Conservation (phyloP, 177 flowering plant species). For the Telopea speciosissima region DNA sequence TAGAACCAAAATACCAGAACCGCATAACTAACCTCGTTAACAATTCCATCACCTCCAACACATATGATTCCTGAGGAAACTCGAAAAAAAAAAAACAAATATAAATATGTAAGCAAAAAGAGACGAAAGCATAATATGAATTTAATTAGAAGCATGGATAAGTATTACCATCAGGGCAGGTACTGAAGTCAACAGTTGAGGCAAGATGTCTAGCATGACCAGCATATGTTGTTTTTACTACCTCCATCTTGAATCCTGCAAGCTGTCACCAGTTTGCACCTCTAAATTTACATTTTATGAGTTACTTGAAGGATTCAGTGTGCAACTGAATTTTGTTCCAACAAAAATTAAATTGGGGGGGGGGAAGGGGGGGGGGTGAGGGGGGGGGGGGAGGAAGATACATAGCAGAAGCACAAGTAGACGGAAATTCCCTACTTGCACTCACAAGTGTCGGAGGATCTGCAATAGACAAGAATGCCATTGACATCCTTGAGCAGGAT, state of each 20-base stretch:
- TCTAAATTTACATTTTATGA: not conserved
- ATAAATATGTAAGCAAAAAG: not conserved
- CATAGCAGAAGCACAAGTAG: too few relatives aligned
- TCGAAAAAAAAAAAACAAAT: constrained; percentile 3
- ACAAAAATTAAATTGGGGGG: too few relatives aligned
- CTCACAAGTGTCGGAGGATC: too few relatives aligned
- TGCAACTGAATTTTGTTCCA: too few relatives aligned
- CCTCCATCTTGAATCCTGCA: constrained; percentile 90
- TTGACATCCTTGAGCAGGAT: too few relatives aligned
- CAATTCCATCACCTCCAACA: constrained; percentile 98
- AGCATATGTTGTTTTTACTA: constrained; percentile 78
- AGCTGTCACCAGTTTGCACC: constrained; percentile 52
- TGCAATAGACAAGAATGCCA: too few relatives aligned
- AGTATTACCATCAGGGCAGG: constrained; percentile 87
- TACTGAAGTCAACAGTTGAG: constrained; percentile 74
- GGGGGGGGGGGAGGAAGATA: too few relatives aligned
- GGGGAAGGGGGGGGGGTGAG: too few relatives aligned
- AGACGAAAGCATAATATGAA: not conserved
- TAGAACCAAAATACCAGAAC: constrained; percentile 1
- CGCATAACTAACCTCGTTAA: constrained; percentile 72
- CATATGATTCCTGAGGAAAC: constrained; percentile 76
- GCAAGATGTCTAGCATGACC: constrained; percentile 92
- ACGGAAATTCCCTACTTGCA: too few relatives aligned
- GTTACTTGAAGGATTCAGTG: too few relatives aligned
- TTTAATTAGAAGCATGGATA: constrained; percentile 3